A percentile compares a stretch with the other conserved stretches of the same genome.
Evolutionary conservation across 2,329 filamentous ascomycete species (phyloP).

Genomic region (Xylaria sp.): DNA sequence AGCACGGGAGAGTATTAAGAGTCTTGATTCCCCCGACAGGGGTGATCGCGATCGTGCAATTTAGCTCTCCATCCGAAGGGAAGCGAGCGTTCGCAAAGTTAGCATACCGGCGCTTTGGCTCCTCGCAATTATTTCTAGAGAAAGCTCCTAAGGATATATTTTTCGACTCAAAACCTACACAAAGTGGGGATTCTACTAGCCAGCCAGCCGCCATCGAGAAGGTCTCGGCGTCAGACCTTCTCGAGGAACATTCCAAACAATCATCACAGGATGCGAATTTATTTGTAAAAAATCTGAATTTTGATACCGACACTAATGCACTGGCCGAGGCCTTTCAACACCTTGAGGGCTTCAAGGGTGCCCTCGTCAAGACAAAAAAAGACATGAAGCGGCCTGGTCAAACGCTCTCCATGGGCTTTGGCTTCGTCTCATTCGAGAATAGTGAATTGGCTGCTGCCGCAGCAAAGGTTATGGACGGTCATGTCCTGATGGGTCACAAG

Average conservation of each 20-base stretch:
- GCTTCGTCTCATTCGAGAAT: conserved; percentile 88
- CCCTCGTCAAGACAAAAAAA: conserved; percentile 89
- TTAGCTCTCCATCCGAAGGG: conserved; percentile 79
- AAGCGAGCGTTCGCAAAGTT: conserved; percentile 85
- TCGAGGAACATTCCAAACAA: conserved; percentile 57
- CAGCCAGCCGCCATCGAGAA: conserved; percentile 63
- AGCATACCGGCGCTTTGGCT: conserved; percentile 87
- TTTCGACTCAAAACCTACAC: conserved; percentile 47
- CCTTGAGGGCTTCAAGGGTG: conserved; percentile 88
- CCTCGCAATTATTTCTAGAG: conserved; percentile 87
- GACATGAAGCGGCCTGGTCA: conserved; percentile 92
- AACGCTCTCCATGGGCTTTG: conserved; percentile 95
- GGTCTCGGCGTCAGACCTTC: conserved; percentile 73
- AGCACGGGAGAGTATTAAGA: conserved; percentile 81
- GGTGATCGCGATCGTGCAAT: conserved; percentile 94
- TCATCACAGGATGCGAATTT: conserved; percentile 77
- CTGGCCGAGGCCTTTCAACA: conserved; percentile 82
- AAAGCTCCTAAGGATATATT: conserved; percentile 91
- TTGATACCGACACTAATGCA: conserved; percentile 81
- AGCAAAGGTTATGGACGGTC: conserved; percentile 85
- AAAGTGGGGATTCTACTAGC: conserved; percentile 41
- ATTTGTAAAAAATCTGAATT: conserved; percentile 94
- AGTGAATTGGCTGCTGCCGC: conserved; percentile 83
- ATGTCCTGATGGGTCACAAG: conserved; percentile 86
- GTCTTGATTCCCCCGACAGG: conserved; percentile 93